These are phyloP conservation scores for Sporothrix variecibatus DNA, from an alignment of 2,329 filamentous ascomycete genomes.

Conservation along the genomic window DNA sequence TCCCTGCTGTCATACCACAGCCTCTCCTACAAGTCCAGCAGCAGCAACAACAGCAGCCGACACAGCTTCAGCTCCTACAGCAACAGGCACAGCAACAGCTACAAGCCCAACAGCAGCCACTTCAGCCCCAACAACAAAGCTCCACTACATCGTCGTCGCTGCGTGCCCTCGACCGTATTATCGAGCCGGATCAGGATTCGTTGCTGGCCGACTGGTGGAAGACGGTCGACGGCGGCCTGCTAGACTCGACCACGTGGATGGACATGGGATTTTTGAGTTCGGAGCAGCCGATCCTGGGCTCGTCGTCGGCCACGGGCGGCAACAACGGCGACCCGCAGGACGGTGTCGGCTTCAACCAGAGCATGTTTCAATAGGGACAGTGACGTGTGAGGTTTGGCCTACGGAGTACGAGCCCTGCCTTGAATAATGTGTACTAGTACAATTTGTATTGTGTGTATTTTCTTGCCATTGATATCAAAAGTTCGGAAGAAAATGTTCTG, in stretches of 20 bases:
- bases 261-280: conserved; percentile 31
- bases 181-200: conserved; percentile 28
- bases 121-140: neutral
- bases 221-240: conserved; percentile 28
- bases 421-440: neutral
- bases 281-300: conserved; percentile 28
- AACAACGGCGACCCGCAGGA: conserved; percentile 6
- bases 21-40: neutral
- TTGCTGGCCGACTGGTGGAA: conserved; percentile 31
- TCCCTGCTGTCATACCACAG: neutral
- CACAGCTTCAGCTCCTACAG: neutral
- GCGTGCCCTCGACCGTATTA: conserved; percentile 9
- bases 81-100: neutral
- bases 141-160: neutral
- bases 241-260: conserved; percentile 32
- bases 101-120: neutral
- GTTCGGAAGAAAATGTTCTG: neutral
- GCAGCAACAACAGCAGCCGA: neutral
- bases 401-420: neutral
- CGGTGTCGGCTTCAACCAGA: conserved; percentile 12
- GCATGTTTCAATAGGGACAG: conserved; percentile 20
- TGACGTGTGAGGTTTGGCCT: neutral
- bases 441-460: neutral
- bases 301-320: neutral
- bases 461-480: conserved; percentile 2